Conservation (phyloP, 1,284 basidiomycete species). For the Cronartium quercuum region DNA sequence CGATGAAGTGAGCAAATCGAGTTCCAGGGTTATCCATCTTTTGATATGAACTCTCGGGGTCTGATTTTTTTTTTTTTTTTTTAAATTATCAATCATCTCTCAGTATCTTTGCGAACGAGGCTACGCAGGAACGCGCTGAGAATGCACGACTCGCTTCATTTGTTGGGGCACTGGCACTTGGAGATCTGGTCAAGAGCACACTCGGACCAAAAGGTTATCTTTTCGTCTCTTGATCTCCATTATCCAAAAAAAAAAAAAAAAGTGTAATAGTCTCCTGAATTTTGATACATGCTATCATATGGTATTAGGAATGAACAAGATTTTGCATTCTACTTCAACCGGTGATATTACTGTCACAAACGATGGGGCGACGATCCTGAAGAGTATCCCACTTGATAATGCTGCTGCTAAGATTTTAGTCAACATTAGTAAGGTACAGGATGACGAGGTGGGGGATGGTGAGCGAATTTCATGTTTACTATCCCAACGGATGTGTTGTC, state of each 20-base stretch:
- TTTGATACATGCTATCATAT: constrained; percentile 31
- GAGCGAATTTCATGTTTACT: neutral
- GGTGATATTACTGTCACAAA: constrained; percentile 96
- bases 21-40: neutral
- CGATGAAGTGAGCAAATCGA: neutral
- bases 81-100: neutral
- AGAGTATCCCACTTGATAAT: constrained; percentile 95
- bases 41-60: neutral
- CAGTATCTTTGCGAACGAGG: constrained; percentile 54
- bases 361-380: constrained; percentile 97
- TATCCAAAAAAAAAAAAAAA: constrained; percentile 43
- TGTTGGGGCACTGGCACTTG: constrained; percentile 90
- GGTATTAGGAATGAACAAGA: constrained; percentile 68
- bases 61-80: neutral
- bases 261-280: constrained; percentile 55
- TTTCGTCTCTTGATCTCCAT: neutral
- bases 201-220: constrained; percentile 78
- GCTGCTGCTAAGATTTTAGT: constrained; percentile 98
- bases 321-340: constrained; percentile 81
- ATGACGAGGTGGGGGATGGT: constrained; percentile 90
- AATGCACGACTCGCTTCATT: constrained; percentile 95
- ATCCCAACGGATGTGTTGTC: neutral
- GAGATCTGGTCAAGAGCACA: constrained; percentile 96
- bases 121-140: constrained; percentile 95
- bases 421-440: constrained; percentile 99